Base-by-base conservation (phyloP, 345 rosid species). In the Schrenkiella parvula region DNA sequence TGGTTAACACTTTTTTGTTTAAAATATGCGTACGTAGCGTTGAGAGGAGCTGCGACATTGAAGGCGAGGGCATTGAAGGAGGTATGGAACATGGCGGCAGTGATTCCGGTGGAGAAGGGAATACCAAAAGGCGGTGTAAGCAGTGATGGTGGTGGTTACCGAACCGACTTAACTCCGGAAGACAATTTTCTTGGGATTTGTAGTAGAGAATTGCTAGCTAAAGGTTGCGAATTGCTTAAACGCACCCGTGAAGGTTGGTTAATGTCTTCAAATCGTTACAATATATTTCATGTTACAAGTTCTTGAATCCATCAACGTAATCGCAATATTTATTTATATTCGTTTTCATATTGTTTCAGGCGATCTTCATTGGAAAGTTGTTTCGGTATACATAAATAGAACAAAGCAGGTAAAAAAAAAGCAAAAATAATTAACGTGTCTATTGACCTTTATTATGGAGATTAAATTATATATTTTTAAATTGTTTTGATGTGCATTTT, bases 311-410 rank as follows among this genome's bases (percentile, higher is more conserved):
- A 37, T 5, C 19, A 41, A 38, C 17, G n/a, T 23, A 1, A 15
- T 29, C 12, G 2, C 28, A n/a, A 8, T 12, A 6, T 8, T 34
- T 17, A 63, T 9, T 41, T 22, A n/a, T 59, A 73, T 74, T 37
- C 10, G 2, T 37, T 59, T 59, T 41, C 11, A 22, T 50, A 12
- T 35, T 23, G 19, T 61, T 60, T 62, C 89, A 95, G 99, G 99
- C 44, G 99, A 91, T 76, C 96, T 95, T 48, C 99, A 91, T 76
- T 88, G 91, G 99, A 95, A 95, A 78, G 66, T 89, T 55, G 98
- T 95, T 26, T 91, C 97, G 7, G 93, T 95, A 67, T 95, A 91
- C 62, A 78, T 91, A 64, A 95, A 91, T 83, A 81, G 77, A 80
- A 68, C 81, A 83, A 89, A 89, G 43, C 96, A 91, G 93, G 99